Evolutionary conservation across 2,329 filamentous ascomycete genomes (phyloP).

Genomic region (Penicillium sp.): DNA sequence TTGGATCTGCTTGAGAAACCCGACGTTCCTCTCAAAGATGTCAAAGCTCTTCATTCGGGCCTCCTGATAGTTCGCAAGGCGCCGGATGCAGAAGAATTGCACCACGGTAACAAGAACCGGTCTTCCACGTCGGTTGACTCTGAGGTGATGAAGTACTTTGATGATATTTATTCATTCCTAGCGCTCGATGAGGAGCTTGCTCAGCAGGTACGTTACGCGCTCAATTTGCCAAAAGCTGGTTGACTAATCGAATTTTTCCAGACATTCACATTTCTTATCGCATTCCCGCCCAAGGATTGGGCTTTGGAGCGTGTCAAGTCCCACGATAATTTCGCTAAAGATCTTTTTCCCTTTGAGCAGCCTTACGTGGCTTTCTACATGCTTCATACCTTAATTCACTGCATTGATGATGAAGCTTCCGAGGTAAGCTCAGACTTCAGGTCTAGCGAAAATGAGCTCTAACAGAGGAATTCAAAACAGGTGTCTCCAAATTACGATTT

Average conservation of each 20-base stretch:
- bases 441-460: neutral
- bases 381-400: conserved; percentile 63
- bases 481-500: conserved; percentile 40
- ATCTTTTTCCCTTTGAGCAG: conserved; percentile 70
- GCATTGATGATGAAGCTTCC: conserved; percentile 56
- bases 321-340: conserved; percentile 55
- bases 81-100: conserved; percentile 51
- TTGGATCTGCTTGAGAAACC: conserved; percentile 65
- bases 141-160: conserved; percentile 80
- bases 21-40: conserved; percentile 67
- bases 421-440: conserved; percentile 29
- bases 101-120: conserved; percentile 46
- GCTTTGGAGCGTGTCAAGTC: conserved; percentile 64
- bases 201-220: conserved; percentile 58
- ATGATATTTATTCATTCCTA: conserved; percentile 80
- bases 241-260: conserved; percentile 28
- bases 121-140: conserved; percentile 69
- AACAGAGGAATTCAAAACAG: conserved; percentile 18
- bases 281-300: conserved; percentile 70
- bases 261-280: conserved; percentile 72
- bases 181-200: conserved; percentile 72
- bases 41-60: conserved; percentile 64
- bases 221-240: neutral
- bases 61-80: conserved; percentile 67
- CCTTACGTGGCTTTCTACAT: conserved; percentile 71